Percentiles rank a stretch among this genome's conserved stretches.
Conservation (phyloP, 106 monocot species). For the Cymbidium sinense region DNA sequence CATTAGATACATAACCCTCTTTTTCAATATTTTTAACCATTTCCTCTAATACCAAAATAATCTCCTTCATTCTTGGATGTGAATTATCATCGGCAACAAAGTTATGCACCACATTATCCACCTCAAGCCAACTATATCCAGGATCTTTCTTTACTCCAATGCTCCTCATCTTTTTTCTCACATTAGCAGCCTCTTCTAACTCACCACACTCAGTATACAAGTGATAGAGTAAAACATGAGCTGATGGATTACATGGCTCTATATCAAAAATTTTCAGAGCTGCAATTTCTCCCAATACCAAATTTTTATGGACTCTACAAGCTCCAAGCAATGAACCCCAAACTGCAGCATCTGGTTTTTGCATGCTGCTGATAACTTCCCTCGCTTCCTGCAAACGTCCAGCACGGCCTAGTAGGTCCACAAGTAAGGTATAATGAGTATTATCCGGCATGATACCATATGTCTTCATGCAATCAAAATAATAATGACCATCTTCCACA, state of each 20-base stretch:
- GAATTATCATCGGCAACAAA: constrained; percentile 15
- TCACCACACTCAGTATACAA: constrained; percentile 7
- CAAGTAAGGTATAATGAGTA: constrained; percentile 14
- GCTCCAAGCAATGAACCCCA: constrained; percentile 19
- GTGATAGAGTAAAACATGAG: constrained; percentile 11
- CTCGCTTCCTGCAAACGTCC: constrained; percentile 11
- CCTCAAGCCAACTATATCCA: constrained; percentile 18
- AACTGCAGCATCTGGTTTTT: constrained; percentile 15
- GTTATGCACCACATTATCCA: constrained; percentile 7
- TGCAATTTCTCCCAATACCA: constrained; percentile 8
- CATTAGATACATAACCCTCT: constrained; percentile 9
- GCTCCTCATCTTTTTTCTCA: constrained; percentile 8
- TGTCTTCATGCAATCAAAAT: constrained; percentile 12
- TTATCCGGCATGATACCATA: constrained; percentile 10
- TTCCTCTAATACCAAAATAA: constrained; percentile 33
- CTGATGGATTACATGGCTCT: constrained; percentile 5
- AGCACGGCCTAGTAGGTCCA: constrained; percentile 15
- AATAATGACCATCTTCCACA: constrained; percentile 10
- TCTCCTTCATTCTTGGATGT: constrained; percentile 30
- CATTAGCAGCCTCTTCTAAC: constrained; percentile 6
- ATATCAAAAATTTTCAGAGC: constrained; percentile 17
- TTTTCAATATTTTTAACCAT: constrained; percentile 37
- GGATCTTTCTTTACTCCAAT: constrained; percentile 13
- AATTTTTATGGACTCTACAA: constrained; percentile 15
- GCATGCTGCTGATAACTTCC: constrained; percentile 9